phyloP scores from a whole-genome alignment of 371 early-diverging fungal species.

The Circinella umbellata region DNA sequence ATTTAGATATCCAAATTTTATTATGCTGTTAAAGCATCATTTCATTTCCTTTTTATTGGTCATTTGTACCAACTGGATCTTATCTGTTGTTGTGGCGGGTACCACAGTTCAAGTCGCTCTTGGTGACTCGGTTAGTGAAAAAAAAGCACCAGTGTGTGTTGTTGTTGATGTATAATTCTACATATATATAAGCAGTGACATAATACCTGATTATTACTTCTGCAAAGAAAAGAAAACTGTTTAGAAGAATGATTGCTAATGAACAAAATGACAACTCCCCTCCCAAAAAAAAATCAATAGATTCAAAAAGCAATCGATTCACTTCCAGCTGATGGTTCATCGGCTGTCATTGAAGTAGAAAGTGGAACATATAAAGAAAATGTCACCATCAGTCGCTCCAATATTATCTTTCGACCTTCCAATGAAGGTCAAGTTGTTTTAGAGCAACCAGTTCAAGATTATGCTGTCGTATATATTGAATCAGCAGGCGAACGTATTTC shows the following conservation, averaged over 20 bases:
- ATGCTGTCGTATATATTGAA: constrained; percentile 17
- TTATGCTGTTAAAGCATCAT: background rate
- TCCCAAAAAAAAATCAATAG: background rate
- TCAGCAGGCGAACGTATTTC: constrained; percentile 1
- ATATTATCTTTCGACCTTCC: constrained; percentile 9
- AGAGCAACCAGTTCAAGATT: constrained; percentile 7
- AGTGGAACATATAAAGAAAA: constrained; percentile 16
- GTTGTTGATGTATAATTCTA: too few species aligned
- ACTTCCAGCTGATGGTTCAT: constrained; percentile 12
- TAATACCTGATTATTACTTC: too few species aligned
- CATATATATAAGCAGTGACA: too few species aligned
- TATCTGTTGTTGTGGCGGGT: background rate
- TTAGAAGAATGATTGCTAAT: too few species aligned
- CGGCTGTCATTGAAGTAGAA: constrained; percentile 13
- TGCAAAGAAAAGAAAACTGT: too few species aligned
- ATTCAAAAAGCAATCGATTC: constrained; percentile 21
- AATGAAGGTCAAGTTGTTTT: constrained; percentile 11
- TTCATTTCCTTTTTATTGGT: background rate
- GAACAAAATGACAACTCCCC: too few species aligned
- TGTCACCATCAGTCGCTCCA: constrained; percentile 12
- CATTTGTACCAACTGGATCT: background rate
- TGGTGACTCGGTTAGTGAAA: background rate
- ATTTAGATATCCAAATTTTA: background rate
- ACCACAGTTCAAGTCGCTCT: background rate
- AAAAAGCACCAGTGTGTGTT: background rate